phyloP scores from a whole-genome alignment of 179 eudicot genomes.

The Carnegiea gigantea region DNA sequence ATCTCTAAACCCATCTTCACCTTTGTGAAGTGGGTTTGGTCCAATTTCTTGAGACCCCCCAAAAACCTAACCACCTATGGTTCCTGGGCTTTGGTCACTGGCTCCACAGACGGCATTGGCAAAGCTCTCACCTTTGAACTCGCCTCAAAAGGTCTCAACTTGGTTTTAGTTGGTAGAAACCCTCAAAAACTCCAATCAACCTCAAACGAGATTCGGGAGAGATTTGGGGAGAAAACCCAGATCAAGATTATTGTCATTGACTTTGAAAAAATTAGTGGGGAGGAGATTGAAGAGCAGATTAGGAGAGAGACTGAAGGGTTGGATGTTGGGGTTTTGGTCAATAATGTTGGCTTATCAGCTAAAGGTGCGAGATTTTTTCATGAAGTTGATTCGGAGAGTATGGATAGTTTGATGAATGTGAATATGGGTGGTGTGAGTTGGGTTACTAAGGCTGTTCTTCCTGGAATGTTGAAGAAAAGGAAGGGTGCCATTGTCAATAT shows the following conservation, averaged over 20 bases:
- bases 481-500: slow-evolving; percentile 50
- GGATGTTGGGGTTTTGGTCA: slow-evolving; percentile 55
- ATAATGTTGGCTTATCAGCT: slow-evolving; percentile 41
- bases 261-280: slow-evolving; percentile 32
- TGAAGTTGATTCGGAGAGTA: slow-evolving; percentile 31
- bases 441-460: slow-evolving; percentile 48
- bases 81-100: slow-evolving; percentile 59
- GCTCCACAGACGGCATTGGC: slow-evolving; percentile 59
- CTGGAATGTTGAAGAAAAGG: slow-evolving; percentile 40
- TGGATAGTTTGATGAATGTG: slow-evolving; percentile 33
- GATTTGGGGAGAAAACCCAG: slow-evolving; percentile 2
- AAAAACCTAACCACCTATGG: slow-evolving; percentile 45
- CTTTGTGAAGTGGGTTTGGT: slow-evolving; percentile 34
- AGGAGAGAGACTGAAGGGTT: slow-evolving; percentile 33
- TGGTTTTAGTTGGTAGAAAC: slow-evolving; percentile 49
- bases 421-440: slow-evolving; percentile 39
- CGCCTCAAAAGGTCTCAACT: slow-evolving; percentile 45
- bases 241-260: slow-evolving; percentile 37
- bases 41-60: slow-evolving; percentile 37
- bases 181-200: slow-evolving; percentile 35
- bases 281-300: slow-evolving; percentile 29
- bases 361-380: slow-evolving; percentile 31
- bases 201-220: slow-evolving; percentile 27
- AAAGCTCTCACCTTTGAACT: slow-evolving; percentile 44
- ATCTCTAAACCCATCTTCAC: slow-evolving; percentile 15